Percentiles rank a stretch among this genome's conserved stretches.
Evolutionary conservation across 1,284 basidiomycete genomes (phyloP).

Genomic region (Microbotryum saponariae): DNA sequence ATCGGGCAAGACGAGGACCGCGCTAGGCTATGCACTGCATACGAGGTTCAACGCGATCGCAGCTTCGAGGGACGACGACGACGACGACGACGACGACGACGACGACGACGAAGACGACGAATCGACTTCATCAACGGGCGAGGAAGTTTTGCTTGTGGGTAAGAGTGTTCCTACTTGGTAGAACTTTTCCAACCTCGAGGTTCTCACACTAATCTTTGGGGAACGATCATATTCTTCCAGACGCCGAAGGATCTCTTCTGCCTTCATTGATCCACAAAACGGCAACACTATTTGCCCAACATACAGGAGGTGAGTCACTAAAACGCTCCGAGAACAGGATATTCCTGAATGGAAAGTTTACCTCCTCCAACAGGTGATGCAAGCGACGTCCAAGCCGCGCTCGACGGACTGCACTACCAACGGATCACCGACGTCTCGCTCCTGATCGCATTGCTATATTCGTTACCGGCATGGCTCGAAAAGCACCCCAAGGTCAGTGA

Average conservation of each 20-base stretch:
- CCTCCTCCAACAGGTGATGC: no score
- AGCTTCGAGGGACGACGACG: not conserved
- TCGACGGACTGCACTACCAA: conserved; percentile 17
- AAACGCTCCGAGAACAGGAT: no score
- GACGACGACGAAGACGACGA: not conserved
- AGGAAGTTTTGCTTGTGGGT: conserved; percentile 22
- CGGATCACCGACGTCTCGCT: conserved; percentile 21
- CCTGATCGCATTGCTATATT: conserved; percentile 18
- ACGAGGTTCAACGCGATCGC: conserved; percentile 7
- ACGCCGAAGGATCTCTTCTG: conserved; percentile 25
- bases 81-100: no score
- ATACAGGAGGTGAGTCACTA: conserved; percentile 1
- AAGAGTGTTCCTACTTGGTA: not conserved
- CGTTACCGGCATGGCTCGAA: conserved; percentile 14
- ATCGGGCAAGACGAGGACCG: conserved; percentile 18
- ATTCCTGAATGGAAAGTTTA: no score
- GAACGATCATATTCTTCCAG: not conserved
- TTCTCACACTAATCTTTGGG: no score
- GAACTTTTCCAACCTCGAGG: no score
- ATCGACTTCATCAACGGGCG: not conserved
- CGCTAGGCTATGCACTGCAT: conserved; percentile 13
- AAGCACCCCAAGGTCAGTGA: conserved; percentile 5
- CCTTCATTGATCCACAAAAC: conserved; percentile 15
- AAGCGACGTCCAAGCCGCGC: no score
- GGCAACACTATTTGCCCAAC: conserved; percentile 2